phyloP scores from a whole-genome alignment of 2,329 filamentous ascomycete species.

The Penicillium sp. region DNA sequence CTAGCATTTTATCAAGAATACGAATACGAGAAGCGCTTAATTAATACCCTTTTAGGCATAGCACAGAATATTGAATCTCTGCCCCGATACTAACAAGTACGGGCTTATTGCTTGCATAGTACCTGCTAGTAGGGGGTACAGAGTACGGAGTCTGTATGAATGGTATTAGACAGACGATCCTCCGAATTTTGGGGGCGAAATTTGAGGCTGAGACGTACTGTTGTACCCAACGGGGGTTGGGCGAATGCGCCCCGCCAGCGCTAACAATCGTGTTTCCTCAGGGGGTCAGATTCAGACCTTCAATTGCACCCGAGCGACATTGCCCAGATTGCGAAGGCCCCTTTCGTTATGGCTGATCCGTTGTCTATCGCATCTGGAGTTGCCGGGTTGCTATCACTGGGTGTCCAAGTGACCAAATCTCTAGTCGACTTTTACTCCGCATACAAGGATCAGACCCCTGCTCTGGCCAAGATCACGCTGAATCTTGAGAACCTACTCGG shows the following conservation, averaged over 20 bases:
- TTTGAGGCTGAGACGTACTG: neutral
- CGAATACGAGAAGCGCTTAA: neutral
- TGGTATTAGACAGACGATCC: neutral
- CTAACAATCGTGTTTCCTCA: neutral
- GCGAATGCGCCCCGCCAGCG: neutral
- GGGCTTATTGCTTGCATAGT: neutral
- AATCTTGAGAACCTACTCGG: constrained; percentile 5
- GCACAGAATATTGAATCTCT: neutral
- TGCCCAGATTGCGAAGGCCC: rapidly evolving
- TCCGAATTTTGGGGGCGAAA: neutral
- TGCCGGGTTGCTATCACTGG: constrained; percentile 32
- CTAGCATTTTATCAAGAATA: neutral
- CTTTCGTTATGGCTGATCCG: constrained; percentile 19
- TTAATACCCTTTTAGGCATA: neutral
- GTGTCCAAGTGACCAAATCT: constrained; percentile 29
- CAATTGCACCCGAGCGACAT: neutral
- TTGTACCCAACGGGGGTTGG: neutral
- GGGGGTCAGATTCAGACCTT: neutral
- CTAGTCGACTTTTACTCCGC: constrained; percentile 31
- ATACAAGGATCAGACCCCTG: constrained; percentile 20
- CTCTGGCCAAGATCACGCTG: constrained; percentile 18
- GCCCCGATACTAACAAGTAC: neutral
- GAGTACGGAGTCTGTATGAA: no score
- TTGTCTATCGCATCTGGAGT: constrained; percentile 23
- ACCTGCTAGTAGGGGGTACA: no score